Base-by-base conservation (phyloP, 2,329 filamentous ascomycete species). In the Aspergillus brunneoviolaceus region DNA sequence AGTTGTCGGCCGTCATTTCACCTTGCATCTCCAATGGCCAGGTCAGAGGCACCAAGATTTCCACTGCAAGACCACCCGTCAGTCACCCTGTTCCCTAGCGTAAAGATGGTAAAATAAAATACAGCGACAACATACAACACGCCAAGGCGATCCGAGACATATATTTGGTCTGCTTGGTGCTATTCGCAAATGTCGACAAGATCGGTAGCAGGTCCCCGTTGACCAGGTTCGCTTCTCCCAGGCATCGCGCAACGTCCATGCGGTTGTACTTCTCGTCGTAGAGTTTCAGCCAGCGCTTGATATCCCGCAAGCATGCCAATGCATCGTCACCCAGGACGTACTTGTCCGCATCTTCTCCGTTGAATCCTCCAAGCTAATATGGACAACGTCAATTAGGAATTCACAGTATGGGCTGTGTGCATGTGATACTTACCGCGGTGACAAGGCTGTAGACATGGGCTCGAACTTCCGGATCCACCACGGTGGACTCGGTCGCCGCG, bases 251-350 rank as follows among this genome's bases (percentile, higher is more conserved):
- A 61, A 99, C 95, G 73, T 99, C 95, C 82, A 96, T 89, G 66
- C 94, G 89, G 73, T 96, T 96, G 65, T 89, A 87, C 74, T 96
- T 96, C 73, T 96, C 91, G 75, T 97, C 93, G 81, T 95, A 95
- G 64, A 96, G 87, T 68, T 92, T 92, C 67, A 99, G 84, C 95
- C 95, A 99, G 85, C 89, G 89, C 73, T 95, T 94, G 57, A 99
- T 84, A 77, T 99, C 95, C 63, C 94, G 92, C 59, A 99, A 82
- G 71, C 93, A 95, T 60, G 95, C 91, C 61, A 96, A 82, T 12
- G 93, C 94, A 73, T 97, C 94, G 76, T 98, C 94, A 76, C 95
- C 95, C 39, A 98, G 87, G 49, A 91, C 84, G 75, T 99, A 99
- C 71, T 84, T 84, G 59, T 90, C 90, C 71, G 92, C 88, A 69